Conservation (phyloP, 2,329 filamentous ascomycete genomes). For the Pseudopyrenochaeta lycopersici region DNA sequence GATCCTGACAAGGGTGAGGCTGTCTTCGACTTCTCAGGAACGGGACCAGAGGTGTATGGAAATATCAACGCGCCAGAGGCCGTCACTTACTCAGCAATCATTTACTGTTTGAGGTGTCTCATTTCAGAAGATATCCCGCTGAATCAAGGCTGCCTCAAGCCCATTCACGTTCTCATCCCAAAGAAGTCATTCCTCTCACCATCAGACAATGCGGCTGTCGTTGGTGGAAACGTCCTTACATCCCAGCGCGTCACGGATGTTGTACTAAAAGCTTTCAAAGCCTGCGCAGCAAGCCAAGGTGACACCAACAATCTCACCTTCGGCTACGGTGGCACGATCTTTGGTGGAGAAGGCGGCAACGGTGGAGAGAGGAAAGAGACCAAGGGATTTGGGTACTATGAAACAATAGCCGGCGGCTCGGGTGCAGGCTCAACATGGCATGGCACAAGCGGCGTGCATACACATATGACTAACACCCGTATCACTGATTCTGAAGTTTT, state of each 20-base stretch:
- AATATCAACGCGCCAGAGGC: constrained; percentile 85
- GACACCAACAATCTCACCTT: constrained; percentile 88
- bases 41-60: constrained; percentile 79
- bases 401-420: constrained; percentile 81
- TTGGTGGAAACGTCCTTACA: constrained; percentile 84
- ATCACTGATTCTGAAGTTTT: constrained; percentile 85
- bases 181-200: constrained; percentile 77
- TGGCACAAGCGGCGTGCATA: constrained; percentile 79
- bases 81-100: constrained; percentile 84
- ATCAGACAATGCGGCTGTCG: constrained; percentile 79
- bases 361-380: constrained; percentile 56
- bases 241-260: constrained; percentile 82
- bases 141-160: constrained; percentile 84
- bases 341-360: constrained; percentile 14
- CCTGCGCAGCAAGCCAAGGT: constrained; percentile 80
- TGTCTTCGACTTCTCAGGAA: constrained; percentile 80
- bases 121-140: constrained; percentile 84
- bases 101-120: constrained; percentile 83
- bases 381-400: constrained; percentile 87
- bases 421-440: constrained; percentile 78
- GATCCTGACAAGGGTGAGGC: constrained; percentile 78
- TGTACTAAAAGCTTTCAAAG: constrained; percentile 80
- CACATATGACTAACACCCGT: constrained; percentile 86
- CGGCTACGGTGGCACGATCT: constrained; percentile 71
- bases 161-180: constrained; percentile 78